phyloP scores from a whole-genome alignment of 1,139 yeast genomes.

The Nakaseomyces kungkrabaensis region DNA sequence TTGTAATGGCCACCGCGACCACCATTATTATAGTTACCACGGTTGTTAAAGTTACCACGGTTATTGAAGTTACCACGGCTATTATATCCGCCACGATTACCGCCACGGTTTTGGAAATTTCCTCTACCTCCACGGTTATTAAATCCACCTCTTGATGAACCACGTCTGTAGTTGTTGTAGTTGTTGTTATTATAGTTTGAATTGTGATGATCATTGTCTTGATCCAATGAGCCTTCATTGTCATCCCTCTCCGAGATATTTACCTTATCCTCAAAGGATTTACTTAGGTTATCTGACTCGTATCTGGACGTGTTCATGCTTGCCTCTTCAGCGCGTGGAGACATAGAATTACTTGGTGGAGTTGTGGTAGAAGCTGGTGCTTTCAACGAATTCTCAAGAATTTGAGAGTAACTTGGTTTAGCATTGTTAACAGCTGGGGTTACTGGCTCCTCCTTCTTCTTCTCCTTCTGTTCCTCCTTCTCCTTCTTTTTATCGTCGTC shows the following conservation, averaged over 20 bases:
- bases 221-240: conserved; percentile 2
- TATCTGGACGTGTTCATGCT: background rate
- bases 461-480: background rate
- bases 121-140: conserved; percentile 10
- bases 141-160: conserved; percentile 6
- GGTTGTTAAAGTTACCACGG: conserved; percentile 2
- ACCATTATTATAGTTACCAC: background rate
- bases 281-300: conserved; percentile 3
- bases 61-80: background rate
- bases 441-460: conserved; percentile 7
- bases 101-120: background rate
- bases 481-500: background rate
- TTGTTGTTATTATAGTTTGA: conserved; percentile 4
- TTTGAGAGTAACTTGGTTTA: conserved; percentile 20
- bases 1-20: background rate
- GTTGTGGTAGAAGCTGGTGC: conserved; percentile 7
- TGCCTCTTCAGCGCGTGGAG: background rate
- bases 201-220: conserved; percentile 3
- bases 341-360: conserved; percentile 1
- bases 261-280: background rate
- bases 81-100: conserved; percentile 1
- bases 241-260: conserved; percentile 1
- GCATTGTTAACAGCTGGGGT: conserved; percentile 7
- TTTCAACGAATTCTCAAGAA: conserved; percentile 21
- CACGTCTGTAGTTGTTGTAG: conserved; percentile 10